Conservation (phyloP, 495 filamentous ascomycete genomes). For the Penicillium alfredii region DNA sequence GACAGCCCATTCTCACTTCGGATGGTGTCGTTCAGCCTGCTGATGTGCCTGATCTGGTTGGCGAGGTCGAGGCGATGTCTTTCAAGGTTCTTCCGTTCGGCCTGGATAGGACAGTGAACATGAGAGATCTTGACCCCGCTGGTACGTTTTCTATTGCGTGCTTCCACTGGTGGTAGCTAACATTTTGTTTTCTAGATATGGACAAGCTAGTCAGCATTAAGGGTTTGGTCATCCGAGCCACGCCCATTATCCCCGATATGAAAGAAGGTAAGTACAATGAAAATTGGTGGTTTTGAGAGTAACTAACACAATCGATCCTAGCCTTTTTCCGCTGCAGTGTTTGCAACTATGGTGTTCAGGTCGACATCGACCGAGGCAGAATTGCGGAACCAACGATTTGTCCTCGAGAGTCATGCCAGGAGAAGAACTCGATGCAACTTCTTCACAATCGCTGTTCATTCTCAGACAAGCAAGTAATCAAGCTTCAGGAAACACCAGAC, state of each 20-base stretch:
- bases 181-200: slow-evolving; percentile 62
- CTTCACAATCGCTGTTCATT: slow-evolving; percentile 94
- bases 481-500: slow-evolving; percentile 96
- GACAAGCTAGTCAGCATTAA: slow-evolving; percentile 96
- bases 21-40: slow-evolving; percentile 69
- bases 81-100: slow-evolving; percentile 89
- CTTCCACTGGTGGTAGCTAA: slow-evolving; percentile 11
- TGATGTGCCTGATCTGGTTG: slow-evolving; percentile 61
- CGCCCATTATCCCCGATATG: slow-evolving; percentile 97
- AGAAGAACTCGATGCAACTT: slow-evolving; percentile 94
- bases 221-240: slow-evolving; percentile 91
- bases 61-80: slow-evolving; percentile 60
- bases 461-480: slow-evolving; percentile 97
- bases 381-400: slow-evolving; percentile 93
- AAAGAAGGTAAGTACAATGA: slow-evolving; percentile 56
- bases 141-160: slow-evolving; percentile 35
- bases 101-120: slow-evolving; percentile 79
- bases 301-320: slow-evolving; percentile 10
- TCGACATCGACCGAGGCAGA: slow-evolving; percentile 89
- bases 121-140: slow-evolving; percentile 90
- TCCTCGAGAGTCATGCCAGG: slow-evolving; percentile 74
- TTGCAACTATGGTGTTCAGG: slow-evolving; percentile 84
- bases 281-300: not conserved
- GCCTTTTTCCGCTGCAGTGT: slow-evolving; percentile 93
- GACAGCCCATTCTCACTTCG: slow-evolving; percentile 52